Base-by-base conservation (phyloP, 2,329 filamentous ascomycete species). In the Exutisphaerella laricina region DNA sequence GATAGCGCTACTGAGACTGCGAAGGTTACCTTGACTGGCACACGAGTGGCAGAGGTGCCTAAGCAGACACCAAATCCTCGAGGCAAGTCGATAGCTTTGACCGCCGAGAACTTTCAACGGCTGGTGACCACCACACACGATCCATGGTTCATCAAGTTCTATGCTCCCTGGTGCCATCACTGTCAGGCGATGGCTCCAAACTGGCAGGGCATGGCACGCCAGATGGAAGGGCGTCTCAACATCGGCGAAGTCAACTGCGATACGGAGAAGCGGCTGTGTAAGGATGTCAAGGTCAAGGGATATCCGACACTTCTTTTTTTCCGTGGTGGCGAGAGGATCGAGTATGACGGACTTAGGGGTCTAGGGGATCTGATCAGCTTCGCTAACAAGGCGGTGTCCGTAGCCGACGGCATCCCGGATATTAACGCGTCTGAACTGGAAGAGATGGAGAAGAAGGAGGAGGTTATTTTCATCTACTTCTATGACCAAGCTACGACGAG, bases 91-190 rank as follows among this genome's bases (percentile, higher is more conserved):
- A 73, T 88, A 23, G 68, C 81, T 5, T 74, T 98, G 39, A 88
- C 81, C 2, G 82, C 85, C 0, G 88, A 96, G 61, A 86, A 74
- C 50, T 98, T 98, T 70, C 84, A 94, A 62, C 80, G 78, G 45
- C 72, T 84, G 26, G 89, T 98, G 34, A 94, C 88, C 3, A 85
- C 82, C 63, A 88, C 88, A 0, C 80, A 85, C 51, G 88, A 97
- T 50, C 84, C 89, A 4, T 98, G 92, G 92, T 96, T 98, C 61
- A 81, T 98, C 73, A 98, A 98, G 67, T 97, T 98, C 64, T 97
- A 96, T 64, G 89, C 88, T 13, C 94, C 92, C 4, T 97, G 90
- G 92, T 98, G 92, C 65, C 80, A 82, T 55, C 92, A 98, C 67
- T 98, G 94, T 66, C 86, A 95, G 68, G 86, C 86, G 26, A 80